phyloP scores from a whole-genome alignment of 495 filamentous ascomycete species.

The Friedmanniomyces simplex region DNA sequence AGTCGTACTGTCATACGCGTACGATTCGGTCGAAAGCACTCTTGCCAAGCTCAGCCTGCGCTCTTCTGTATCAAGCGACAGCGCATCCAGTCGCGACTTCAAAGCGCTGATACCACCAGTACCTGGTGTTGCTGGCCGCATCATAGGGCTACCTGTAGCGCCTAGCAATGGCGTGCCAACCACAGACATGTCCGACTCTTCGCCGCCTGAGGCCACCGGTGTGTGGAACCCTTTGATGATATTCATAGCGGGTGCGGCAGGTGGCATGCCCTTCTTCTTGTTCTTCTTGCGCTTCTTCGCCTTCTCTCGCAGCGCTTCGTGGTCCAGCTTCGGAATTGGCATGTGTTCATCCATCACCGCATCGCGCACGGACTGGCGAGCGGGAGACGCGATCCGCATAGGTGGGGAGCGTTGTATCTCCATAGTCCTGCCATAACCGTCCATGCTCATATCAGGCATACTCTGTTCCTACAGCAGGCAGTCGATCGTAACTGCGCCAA shows the following conservation, averaged over 20 bases:
- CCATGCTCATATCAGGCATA: slow-evolving; percentile 17
- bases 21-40: slow-evolving; percentile 14
- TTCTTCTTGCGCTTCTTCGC: slow-evolving; percentile 40
- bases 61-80: slow-evolving; percentile 37
- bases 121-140: slow-evolving; percentile 47
- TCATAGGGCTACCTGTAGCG: slow-evolving; percentile 21
- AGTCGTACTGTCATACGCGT: slow-evolving; percentile 34
- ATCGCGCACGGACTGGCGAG: slow-evolving; percentile 9
- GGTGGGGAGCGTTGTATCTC: slow-evolving; percentile 18
- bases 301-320: slow-evolving; percentile 26
- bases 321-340: slow-evolving; percentile 27
- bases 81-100: slow-evolving; percentile 62
- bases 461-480: not conserved
- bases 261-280: slow-evolving; percentile 34
- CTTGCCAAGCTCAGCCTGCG: slow-evolving; percentile 33
- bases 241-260: slow-evolving; percentile 52
- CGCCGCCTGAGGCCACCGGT: slow-evolving; percentile 73
- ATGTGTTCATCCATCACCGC: not conserved
- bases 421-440: not conserved
- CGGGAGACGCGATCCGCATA: slow-evolving; percentile 21
- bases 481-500: too few species aligned
- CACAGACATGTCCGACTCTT: slow-evolving; percentile 66
- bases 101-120: slow-evolving; percentile 63
- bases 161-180: slow-evolving; percentile 39
- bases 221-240: slow-evolving; percentile 73